phyloP scores from a whole-genome alignment of 805 yeast genomes.

The Cyberlindnera lachancei region DNA sequence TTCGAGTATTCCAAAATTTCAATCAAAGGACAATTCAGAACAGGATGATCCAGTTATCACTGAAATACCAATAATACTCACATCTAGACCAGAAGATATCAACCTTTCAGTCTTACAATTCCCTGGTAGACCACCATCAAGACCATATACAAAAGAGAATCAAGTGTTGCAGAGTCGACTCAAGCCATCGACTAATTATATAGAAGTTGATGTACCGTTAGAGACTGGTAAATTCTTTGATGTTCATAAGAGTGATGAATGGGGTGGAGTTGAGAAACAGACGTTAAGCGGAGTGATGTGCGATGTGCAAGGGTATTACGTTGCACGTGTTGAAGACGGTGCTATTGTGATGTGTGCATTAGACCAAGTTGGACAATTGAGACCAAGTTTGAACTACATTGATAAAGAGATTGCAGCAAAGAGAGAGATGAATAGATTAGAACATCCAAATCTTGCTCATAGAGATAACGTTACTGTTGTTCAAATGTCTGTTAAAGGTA shows the following conservation, averaged over 20 bases:
- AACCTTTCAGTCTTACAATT: conserved; percentile 45
- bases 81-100: conserved; percentile 22
- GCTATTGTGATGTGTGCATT: conserved; percentile 60
- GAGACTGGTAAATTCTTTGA: conserved; percentile 66
- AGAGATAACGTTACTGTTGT: conserved; percentile 50
- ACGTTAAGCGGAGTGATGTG: conserved; percentile 65
- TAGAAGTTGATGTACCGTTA: conserved; percentile 74
- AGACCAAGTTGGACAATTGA: conserved; percentile 61
- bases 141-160: conserved; percentile 30
- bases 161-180: conserved; percentile 37
- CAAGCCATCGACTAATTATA: conserved; percentile 52
- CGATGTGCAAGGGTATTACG: conserved; percentile 43
- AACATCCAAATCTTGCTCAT: conserved; percentile 24
- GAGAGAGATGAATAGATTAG: conserved; percentile 34
- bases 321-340: conserved; percentile 36
- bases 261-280: conserved; percentile 58
- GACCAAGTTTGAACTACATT: conserved; percentile 76
- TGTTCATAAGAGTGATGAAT: conserved; percentile 48
- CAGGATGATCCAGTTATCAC: conserved; percentile 45
- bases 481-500: conserved; percentile 67
- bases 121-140: conserved; percentile 46
- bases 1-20: conserved; percentile 4
- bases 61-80: conserved; percentile 51
- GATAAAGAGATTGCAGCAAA: conserved; percentile 48
- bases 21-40: conserved; percentile 12